These are phyloP conservation scores for Austroboletus eburneus DNA, from an alignment of 768 basidiomycete genomes.

Conservation along the genomic window DNA sequence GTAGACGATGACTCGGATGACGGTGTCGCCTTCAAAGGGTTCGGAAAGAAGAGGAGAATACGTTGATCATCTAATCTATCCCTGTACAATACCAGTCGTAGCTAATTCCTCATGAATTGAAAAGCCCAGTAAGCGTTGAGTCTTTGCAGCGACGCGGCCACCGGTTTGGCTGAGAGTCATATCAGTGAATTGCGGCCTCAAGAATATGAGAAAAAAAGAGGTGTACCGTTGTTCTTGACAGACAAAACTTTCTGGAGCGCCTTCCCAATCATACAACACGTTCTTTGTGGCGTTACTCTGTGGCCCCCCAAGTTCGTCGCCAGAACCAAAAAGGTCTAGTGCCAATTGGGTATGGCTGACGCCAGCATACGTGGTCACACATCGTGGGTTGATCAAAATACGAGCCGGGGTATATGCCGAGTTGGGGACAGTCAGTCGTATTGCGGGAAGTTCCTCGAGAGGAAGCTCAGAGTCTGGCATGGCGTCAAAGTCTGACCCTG, in stretches of 20 bases:
- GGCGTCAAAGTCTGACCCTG: constrained; percentile 84
- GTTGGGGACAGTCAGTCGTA: constrained; percentile 71
- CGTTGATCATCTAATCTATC: constrained; percentile 1
- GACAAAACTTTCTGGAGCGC: constrained; percentile 95
- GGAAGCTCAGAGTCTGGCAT: constrained; percentile 62
- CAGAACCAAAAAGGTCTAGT: constrained; percentile 83
- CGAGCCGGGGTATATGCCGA: constrained; percentile 83
- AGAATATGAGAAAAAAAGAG: neutral
- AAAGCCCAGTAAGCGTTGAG: constrained; percentile 79
- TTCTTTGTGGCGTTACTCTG: constrained; percentile 57
- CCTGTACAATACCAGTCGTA: constrained; percentile 1
- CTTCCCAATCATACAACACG: constrained; percentile 90
- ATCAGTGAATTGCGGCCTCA: constrained; percentile 1
- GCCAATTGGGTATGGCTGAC: constrained; percentile 95
- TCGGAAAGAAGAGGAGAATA: constrained; percentile 33
- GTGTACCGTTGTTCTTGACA: constrained; percentile 90
- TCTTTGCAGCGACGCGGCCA: constrained; percentile 85
- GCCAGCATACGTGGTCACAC: constrained; percentile 96
- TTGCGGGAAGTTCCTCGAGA: constrained; percentile 25
- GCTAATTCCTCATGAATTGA: constrained; percentile 73
- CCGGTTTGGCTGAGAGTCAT: constrained; percentile 62
- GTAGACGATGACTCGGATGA: constrained; percentile 71
- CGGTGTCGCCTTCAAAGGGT: constrained; percentile 66
- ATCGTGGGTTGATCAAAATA: constrained; percentile 93
- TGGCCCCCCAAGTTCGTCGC: constrained; percentile 59